Conservation (phyloP, 1,284 basidiomycete genomes). For the Trametes sp. region DNA sequence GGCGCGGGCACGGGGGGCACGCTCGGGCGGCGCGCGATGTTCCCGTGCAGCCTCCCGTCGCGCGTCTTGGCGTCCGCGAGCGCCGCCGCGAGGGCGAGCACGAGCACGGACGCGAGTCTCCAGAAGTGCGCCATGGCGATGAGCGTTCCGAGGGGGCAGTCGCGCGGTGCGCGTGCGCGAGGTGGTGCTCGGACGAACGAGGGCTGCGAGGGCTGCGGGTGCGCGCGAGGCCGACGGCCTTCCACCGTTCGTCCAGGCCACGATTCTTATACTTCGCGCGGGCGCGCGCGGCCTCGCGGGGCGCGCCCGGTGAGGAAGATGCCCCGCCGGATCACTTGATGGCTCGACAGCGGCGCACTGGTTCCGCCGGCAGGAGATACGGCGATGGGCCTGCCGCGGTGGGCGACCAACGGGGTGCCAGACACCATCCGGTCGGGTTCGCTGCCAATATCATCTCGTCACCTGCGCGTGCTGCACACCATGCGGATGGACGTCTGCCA, state of each 20-base stretch:
- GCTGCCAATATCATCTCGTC: conserved; percentile 16
- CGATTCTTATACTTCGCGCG: conserved; percentile 7
- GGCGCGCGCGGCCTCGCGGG: not conserved
- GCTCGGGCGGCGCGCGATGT: conserved; percentile 31
- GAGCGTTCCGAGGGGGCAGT: not conserved
- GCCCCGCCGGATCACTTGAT: conserved; percentile 18
- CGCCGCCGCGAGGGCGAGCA: conserved; percentile 24
- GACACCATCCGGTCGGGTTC: conserved; percentile 11
- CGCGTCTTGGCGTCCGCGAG: conserved; percentile 26
- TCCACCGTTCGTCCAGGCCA: not conserved
- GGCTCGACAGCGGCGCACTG: conserved; percentile 1
- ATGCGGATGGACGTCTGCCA: not conserved
- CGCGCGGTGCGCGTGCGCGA: not conserved
- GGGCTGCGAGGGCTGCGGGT: conserved; percentile 2
- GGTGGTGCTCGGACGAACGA: not conserved
- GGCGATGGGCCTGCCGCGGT: conserved; percentile 8
- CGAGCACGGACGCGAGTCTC: conserved; percentile 23
- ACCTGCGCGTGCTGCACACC: conserved; percentile 13
- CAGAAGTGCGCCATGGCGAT: conserved; percentile 20
- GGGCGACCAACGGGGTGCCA: conserved; percentile 11
- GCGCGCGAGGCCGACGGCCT: conserved; percentile 3
- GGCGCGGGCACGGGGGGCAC: conserved; percentile 30
- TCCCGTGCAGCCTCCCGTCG: conserved; percentile 38
- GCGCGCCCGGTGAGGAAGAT: not conserved
- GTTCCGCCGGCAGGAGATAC: conserved; percentile 10